phyloP scores from a whole-genome alignment of 2,329 filamentous ascomycete genomes.

The Colletotrichum cuscutae region DNA sequence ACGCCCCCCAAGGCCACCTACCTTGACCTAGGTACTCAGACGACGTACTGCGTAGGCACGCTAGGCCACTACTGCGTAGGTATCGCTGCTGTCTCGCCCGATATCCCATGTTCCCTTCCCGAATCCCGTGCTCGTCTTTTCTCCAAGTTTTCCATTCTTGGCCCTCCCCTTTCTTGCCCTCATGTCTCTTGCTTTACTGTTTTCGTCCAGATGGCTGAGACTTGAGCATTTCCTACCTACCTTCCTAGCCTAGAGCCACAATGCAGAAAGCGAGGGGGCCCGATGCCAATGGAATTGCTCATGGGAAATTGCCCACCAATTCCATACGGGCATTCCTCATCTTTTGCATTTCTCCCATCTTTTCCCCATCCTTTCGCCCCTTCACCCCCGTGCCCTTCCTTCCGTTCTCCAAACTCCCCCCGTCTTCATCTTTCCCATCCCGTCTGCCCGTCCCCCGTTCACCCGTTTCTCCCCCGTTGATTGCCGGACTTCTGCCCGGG shows the following conservation, averaged over 20 bases:
- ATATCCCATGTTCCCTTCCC: neutral
- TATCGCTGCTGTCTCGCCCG: neutral
- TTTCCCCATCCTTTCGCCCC: neutral
- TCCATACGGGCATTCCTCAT: neutral
- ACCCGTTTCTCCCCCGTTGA: neutral
- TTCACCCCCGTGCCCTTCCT: neutral
- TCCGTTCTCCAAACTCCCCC: neutral
- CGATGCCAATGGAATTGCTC: neutral
- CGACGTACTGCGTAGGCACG: too few species aligned
- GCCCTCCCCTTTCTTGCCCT: neutral
- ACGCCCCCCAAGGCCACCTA: neutral
- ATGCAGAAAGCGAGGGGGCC: conserved; percentile 1
- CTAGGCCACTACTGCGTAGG: too few species aligned
- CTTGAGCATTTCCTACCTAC: neutral
- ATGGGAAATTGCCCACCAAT: conserved; percentile 1
- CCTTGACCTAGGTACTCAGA: neutral
- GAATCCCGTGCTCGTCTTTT: neutral
- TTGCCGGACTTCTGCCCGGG: neutral
- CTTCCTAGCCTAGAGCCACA: neutral
- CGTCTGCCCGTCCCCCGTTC: neutral
- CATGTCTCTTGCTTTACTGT: neutral
- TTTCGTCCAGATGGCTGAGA: neutral
- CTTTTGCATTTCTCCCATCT: neutral
- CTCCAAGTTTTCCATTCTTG: conserved; percentile 7
- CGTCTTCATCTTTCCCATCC: neutral